Conservation (phyloP, 768 basidiomycete species). For the Lentinula edodes region DNA sequence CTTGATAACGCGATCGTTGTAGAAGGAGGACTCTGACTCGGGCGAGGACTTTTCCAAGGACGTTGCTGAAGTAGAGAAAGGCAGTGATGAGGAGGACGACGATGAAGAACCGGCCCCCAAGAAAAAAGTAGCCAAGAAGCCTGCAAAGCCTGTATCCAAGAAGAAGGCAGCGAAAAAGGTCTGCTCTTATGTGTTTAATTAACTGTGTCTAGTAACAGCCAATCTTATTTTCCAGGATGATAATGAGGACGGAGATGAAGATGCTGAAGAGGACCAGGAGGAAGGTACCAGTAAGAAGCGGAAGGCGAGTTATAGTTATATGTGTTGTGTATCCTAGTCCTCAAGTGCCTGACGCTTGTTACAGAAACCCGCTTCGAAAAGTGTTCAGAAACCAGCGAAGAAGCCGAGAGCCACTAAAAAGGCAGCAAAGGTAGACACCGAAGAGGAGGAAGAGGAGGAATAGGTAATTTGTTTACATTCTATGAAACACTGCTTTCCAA, state of each 20-base stretch:
- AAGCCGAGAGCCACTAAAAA: constrained; percentile 5
- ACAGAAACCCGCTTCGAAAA: constrained; percentile 8
- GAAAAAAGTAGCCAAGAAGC: constrained; percentile 36
- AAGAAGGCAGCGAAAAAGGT: constrained; percentile 21
- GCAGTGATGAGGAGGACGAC: constrained; percentile 32
- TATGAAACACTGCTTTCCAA: not conserved
- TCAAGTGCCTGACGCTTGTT: not conserved
- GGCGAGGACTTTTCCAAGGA: constrained; percentile 42
- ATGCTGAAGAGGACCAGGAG: constrained; percentile 13
- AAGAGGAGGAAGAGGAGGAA: not conserved
- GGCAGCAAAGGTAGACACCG: not conserved
- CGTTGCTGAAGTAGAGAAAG: constrained; percentile 27
- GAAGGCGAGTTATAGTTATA: constrained; percentile 2
- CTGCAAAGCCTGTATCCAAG: constrained; percentile 45
- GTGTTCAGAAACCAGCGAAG: not conserved
- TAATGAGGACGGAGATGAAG: not conserved
- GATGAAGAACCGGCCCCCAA: constrained; percentile 35
- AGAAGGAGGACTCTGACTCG: constrained; percentile 29
- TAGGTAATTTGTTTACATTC: not conserved
- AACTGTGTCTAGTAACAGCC: not conserved
- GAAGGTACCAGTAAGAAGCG: constrained; percentile 2
- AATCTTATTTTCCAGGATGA: not conserved
- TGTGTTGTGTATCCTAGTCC: not conserved
- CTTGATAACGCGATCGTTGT: constrained; percentile 9
- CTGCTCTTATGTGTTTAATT: not conserved